Conservation (phyloP, 345 rosid species). For the Hibiscus tridactylites region DNA sequence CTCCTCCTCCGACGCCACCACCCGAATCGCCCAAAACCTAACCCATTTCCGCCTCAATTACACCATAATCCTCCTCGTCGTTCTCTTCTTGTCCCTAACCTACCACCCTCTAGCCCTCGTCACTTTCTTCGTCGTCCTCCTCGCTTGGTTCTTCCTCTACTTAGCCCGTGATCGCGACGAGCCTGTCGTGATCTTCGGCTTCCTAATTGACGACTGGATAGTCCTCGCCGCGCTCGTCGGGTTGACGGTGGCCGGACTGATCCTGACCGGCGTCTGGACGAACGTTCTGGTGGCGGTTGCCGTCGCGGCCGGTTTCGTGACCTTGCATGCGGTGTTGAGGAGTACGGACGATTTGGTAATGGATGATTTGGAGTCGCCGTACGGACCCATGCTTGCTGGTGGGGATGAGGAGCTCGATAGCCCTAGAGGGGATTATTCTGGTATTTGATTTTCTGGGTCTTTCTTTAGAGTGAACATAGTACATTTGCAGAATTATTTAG, state of each 20-base stretch:
- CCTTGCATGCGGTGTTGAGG: conserved; percentile 47
- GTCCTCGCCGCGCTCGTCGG: conserved; percentile 33
- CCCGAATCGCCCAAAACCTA: conserved; percentile 58
- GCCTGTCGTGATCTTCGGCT: conserved; percentile 35
- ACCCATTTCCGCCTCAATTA: conserved; percentile 55
- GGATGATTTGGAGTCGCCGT: conserved; percentile 55
- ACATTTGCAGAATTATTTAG: not conserved
- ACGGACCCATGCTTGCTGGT: conserved; percentile 43
- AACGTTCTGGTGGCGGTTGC: conserved; percentile 31
- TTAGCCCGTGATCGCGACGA: conserved; percentile 56
- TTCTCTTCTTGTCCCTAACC: conserved; percentile 40
- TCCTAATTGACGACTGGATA: conserved; percentile 30
- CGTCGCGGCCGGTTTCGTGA: conserved; percentile 30
- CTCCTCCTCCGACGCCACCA: conserved; percentile 41
- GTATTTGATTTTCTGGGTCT: conserved; percentile 20
- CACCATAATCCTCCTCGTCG: conserved; percentile 25
- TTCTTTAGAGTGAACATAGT: not conserved
- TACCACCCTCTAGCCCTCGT: conserved; percentile 47
- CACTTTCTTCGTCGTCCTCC: conserved; percentile 31
- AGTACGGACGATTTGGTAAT: conserved; percentile 57
- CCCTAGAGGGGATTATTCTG: conserved; percentile 33
- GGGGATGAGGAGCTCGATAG: conserved; percentile 28
- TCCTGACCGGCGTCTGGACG: conserved; percentile 41
- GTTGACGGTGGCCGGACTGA: conserved; percentile 29
- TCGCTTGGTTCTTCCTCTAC: conserved; percentile 63